These are phyloP conservation scores for Plectosphaerella plurivora DNA, from an alignment of 2,329 filamentous ascomycete genomes.

Conservation along the genomic window DNA sequence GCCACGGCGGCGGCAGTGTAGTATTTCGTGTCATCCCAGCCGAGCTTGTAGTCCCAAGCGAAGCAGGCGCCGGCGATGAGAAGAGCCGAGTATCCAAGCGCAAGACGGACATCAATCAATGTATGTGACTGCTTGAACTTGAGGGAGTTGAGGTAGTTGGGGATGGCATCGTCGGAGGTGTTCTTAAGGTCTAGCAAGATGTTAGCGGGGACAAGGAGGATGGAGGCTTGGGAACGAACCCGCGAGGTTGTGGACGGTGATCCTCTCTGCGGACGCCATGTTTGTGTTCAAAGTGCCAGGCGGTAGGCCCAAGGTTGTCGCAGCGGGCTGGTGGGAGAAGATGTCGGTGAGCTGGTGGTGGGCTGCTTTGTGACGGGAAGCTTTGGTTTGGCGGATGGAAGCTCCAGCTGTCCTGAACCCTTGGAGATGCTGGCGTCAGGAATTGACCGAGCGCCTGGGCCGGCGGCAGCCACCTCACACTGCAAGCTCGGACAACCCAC, in stretches of 20 bases:
- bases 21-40: slow-evolving; percentile 80
- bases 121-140: slow-evolving; percentile 78
- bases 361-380: too few relatives aligned
- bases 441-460: too few relatives aligned
- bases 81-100: slow-evolving; percentile 79
- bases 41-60: slow-evolving; percentile 84
- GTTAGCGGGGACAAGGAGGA: slow-evolving; percentile 9
- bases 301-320: neutral
- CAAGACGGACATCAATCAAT: slow-evolving; percentile 77
- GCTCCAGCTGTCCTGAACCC: neutral
- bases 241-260: slow-evolving; percentile 63
- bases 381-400: neutral
- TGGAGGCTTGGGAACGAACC: slow-evolving; percentile 32
- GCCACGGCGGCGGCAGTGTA: slow-evolving; percentile 77
- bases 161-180: slow-evolving; percentile 90
- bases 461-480: too few relatives aligned
- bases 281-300: neutral
- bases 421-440: too few relatives aligned
- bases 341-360: too few relatives aligned
- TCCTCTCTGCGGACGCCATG: slow-evolving; percentile 49
- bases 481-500: too few relatives aligned
- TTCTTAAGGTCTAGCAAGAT: slow-evolving; percentile 77
- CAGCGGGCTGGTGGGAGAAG: neutral
- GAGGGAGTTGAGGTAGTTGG: slow-evolving; percentile 87
- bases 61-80: slow-evolving; percentile 78